Evolutionary conservation across 2,329 filamentous ascomycete genomes (phyloP), one percentile per base, ranked within the genome.

Genomic region (Diaporthe caulivora): DNA sequence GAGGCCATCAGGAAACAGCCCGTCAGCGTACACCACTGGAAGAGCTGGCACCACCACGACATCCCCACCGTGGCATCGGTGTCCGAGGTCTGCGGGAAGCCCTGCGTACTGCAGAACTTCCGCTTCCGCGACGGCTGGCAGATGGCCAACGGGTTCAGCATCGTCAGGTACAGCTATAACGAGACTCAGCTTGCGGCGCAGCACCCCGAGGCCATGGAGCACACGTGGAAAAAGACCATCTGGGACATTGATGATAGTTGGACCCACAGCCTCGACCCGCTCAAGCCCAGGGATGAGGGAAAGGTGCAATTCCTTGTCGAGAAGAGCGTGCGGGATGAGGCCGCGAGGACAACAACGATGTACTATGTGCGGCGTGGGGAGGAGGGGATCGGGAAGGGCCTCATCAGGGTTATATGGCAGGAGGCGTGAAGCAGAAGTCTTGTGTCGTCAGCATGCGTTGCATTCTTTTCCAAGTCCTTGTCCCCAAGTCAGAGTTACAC

Each of bases 11-110:
- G 83, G n/a, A 24, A n/a, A 9, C 79, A 81, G 18, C 84, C 84
- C 5, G 78, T 86, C 1, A 84, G 83, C 24, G 80, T 86, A 4
- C 84, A 86, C 75, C 84, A 86, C 79, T 86, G 84, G 84, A 85
- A 85, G 76, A 76, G 72, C 69, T 76, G 76, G 76, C 75, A 76
- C 60, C 57, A 71, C 34, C 64, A 71, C 67, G 74, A 76, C 76
- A 81, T 86, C 76, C 80, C 82, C 64, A 81, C 82, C 65, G 78
- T 85, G 54, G 79, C 80, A 34, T 75, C 80, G 4, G 79, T 86
- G 17, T 78, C 82, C 47, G 78, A 81, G 21, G 74, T 84, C 10
- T 86, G 84, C 74, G 84, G 84, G 2, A 80, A 83, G 24, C 53
- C 73, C 18, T 85, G 84, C 62, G 77, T 85, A 24, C 77, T 86